These are phyloP conservation scores for Aspergillus eucalypticola DNA, from an alignment of 2,329 filamentous ascomycete species.

Conservation along the genomic window DNA sequence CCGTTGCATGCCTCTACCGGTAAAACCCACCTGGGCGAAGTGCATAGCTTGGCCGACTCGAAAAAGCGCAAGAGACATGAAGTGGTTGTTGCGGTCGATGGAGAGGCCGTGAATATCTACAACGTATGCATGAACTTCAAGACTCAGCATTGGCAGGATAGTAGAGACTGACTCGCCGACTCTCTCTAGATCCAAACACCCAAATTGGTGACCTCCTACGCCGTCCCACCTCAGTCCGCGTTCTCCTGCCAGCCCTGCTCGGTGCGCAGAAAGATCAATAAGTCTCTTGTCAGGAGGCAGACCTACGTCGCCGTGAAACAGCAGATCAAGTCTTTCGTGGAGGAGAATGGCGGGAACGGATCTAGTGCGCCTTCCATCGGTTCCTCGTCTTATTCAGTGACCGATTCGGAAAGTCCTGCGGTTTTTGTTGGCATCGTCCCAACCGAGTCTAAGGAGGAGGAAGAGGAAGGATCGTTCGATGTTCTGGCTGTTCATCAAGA, in stretches of 20 bases:
- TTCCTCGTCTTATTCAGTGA: conserved; percentile 41
- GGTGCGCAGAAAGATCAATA: conserved; percentile 54
- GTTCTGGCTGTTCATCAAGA: conserved; percentile 47
- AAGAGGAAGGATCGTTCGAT: conserved; percentile 37
- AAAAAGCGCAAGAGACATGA: conserved; percentile 65
- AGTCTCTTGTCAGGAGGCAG: conserved; percentile 50
- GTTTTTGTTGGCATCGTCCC: conserved; percentile 43
- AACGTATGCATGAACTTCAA: conserved; percentile 48
- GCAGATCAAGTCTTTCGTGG: conserved; percentile 57
- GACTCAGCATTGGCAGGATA: too few species aligned
- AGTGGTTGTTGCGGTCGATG: conserved; percentile 60
- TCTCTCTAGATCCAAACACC: conserved; percentile 58
- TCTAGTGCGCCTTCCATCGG: conserved; percentile 38
- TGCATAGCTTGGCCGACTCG: conserved; percentile 55
- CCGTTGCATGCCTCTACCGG: conserved; percentile 43
- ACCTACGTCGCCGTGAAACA: conserved; percentile 57
- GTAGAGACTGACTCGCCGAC: conserved; percentile 9
- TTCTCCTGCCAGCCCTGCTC: conserved; percentile 61
- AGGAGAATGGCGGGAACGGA: conserved; percentile 43
- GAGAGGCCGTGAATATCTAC: conserved; percentile 63
- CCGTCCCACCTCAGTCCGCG: conserved; percentile 60
- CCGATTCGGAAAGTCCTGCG: conserved; percentile 39
- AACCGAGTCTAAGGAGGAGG: conserved; percentile 23
- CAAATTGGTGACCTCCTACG: conserved; percentile 61
- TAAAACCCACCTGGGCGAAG: conserved; percentile 46